Evolutionary conservation across 2,329 filamentous ascomycete species (phyloP).

Genomic region (Akanthomyces lecanii): DNA sequence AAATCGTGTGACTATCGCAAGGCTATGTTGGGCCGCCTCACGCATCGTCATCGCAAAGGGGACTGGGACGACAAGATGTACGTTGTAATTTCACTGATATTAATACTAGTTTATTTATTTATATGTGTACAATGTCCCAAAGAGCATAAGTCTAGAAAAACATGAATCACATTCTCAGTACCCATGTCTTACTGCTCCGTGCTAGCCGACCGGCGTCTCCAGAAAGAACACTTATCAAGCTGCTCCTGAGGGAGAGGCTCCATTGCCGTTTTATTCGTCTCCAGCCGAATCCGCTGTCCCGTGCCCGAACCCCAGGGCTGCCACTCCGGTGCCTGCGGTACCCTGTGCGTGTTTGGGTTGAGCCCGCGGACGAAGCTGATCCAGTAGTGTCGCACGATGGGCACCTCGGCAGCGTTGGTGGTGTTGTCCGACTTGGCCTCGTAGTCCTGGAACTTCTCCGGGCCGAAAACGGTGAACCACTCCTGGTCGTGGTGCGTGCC

Average conservation of each 20-base stretch:
- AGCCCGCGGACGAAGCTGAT: conserved; percentile 44
- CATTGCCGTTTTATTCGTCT: conserved; percentile 32
- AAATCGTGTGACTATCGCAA: too few relatives aligned
- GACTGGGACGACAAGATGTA: too few relatives aligned
- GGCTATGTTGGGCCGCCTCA: too few relatives aligned
- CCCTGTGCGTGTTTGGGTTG: conserved; percentile 39
- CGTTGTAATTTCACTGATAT: too few relatives aligned
- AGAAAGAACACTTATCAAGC: conserved; percentile 36
- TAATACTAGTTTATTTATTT: too few relatives aligned
- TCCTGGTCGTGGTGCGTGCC: conserved; percentile 49
- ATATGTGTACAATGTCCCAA: too few relatives aligned
- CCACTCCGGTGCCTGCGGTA: conserved; percentile 38
- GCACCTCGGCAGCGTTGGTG: conserved; percentile 43
- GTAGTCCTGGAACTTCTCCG: conserved; percentile 23
- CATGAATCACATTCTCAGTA: too few relatives aligned
- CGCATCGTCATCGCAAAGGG: too few relatives aligned
- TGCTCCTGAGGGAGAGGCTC: conserved; percentile 33
- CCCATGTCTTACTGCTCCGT: conserved; percentile 16
- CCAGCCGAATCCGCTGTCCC: background rate
- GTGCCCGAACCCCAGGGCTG: conserved; percentile 30
- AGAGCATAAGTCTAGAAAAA: too few relatives aligned
- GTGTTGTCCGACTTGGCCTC: conserved; percentile 37
- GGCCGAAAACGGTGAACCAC: conserved; percentile 46
- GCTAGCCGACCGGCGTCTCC: conserved; percentile 32
- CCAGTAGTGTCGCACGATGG: conserved; percentile 46